Percentiles rank a stretch among this genome's conserved stretches.
phyloP scores from a whole-genome alignment of 2,329 filamentous ascomycete genomes.

The Dryadomyces quercivorus region DNA sequence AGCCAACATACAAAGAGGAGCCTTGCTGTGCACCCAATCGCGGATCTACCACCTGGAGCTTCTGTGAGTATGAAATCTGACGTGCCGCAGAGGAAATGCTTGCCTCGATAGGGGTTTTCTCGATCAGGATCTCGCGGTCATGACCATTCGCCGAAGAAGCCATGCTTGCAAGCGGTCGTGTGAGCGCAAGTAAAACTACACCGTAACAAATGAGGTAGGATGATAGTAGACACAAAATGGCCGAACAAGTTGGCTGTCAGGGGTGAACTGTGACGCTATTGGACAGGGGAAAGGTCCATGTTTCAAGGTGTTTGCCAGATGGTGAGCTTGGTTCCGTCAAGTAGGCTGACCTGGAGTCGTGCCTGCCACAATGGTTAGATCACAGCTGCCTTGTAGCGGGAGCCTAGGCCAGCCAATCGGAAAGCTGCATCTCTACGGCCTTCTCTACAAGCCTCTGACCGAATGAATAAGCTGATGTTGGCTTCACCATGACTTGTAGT shows the following conservation, averaged over 20 bases:
- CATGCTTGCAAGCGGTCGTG: background rate
- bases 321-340: too few species aligned
- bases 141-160: background rate
- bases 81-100: background rate
- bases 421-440: background rate
- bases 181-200: background rate
- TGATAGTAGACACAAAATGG: background rate
- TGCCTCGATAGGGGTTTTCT: background rate
- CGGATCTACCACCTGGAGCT: slow-evolving; percentile 3
- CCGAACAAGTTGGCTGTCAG: background rate
- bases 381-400: too few species aligned
- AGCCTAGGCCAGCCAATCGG: background rate
- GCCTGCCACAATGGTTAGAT: too few species aligned
- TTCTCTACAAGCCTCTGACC: background rate
- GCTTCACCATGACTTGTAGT: background rate
- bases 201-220: background rate
- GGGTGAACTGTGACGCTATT: too few species aligned
- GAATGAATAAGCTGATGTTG: background rate
- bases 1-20: slow-evolving; percentile 2
- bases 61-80: background rate
- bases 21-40: slow-evolving; percentile 3
- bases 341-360: too few species aligned
- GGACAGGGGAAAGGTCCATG: too few species aligned
- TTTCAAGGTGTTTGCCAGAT: too few species aligned
- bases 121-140: background rate